A percentile compares a stretch with the other conserved stretches of the same genome.
phyloP scores from a whole-genome alignment of 169 alveolate genomes.

The Amoebophrya sp. region DNA sequence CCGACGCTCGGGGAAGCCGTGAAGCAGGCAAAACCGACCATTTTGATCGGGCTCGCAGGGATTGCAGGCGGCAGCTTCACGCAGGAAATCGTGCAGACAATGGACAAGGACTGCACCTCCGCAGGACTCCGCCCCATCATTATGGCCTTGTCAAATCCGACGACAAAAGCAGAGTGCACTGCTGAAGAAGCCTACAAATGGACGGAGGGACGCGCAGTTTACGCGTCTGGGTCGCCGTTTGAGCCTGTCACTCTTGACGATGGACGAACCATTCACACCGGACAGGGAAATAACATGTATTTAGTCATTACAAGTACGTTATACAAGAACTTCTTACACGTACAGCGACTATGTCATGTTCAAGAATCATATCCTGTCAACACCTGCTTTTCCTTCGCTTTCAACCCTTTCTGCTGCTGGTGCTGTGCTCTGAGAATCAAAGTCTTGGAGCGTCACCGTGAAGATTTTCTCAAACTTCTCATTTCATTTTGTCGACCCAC shows the following conservation, averaged over 20 bases:
- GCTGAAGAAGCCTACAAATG: conserved; percentile 51
- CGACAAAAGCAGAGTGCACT: conserved; percentile 53
- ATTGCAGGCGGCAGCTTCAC: conserved; percentile 44
- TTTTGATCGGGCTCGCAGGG: conserved; percentile 52
- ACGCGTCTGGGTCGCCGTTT: conserved; percentile 58
- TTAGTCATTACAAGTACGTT: too few species aligned
- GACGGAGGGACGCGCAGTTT: conserved; percentile 51
- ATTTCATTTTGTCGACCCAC: too few species aligned
- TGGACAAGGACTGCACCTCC: not conserved
- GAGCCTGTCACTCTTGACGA: conserved; percentile 38
- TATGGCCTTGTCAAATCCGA: conserved; percentile 57
- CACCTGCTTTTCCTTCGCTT: too few species aligned
- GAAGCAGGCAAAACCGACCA: conserved; percentile 46
- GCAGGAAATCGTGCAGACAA: conserved; percentile 41
- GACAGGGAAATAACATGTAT: conserved; percentile 54
- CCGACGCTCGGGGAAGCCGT: conserved; percentile 43
- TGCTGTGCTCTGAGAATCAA: too few species aligned
- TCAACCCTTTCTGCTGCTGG: too few species aligned
- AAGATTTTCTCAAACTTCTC: too few species aligned
- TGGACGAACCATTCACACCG: conserved; percentile 19
- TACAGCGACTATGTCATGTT: too few species aligned
- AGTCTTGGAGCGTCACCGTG: too few species aligned
- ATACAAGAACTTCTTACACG: too few species aligned
- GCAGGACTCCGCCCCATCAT: conserved; percentile 43
- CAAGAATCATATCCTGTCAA: too few species aligned